Percentiles rank a stretch among this genome's conserved stretches.
Evolutionary conservation across 2,329 filamentous ascomycete species (phyloP).

Genomic region (Paracoccidioides brasiliensis): DNA sequence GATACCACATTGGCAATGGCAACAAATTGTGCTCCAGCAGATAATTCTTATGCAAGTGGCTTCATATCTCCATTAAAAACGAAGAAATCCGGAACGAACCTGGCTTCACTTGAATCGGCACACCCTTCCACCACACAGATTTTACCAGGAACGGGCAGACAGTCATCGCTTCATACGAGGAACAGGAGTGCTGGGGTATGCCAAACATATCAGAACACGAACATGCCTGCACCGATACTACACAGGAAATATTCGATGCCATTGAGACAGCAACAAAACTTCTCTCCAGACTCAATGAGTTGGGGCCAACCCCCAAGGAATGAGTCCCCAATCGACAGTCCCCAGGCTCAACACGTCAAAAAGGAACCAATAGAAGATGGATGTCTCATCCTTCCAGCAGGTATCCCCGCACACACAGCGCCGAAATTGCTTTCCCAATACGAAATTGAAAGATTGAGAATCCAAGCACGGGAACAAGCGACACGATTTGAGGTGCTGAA

Average conservation of each 20-base stretch:
- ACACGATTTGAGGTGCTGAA: constrained; percentile 17
- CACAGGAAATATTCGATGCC: not conserved
- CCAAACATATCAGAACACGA: not conserved
- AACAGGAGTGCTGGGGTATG: not conserved
- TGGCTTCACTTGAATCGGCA: not conserved
- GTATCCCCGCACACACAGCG: constrained; percentile 12
- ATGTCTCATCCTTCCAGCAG: constrained; percentile 11
- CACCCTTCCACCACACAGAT: not conserved
- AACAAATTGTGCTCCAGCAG: not conserved
- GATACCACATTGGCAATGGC: not conserved
- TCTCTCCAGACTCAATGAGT: constrained; percentile 6
- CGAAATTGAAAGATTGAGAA: constrained; percentile 14
- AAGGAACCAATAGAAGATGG: not conserved
- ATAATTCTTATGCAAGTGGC: not conserved
- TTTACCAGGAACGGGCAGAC: not conserved
- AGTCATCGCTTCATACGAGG: not conserved
- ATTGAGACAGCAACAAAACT: constrained; percentile 1
- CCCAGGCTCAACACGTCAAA: not conserved
- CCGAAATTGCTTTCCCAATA: constrained; percentile 8
- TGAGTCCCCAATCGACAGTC: constrained; percentile 1
- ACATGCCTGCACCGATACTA: not conserved
- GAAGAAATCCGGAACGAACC: not conserved
- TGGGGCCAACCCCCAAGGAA: constrained; percentile 9
- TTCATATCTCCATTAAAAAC: constrained; percentile 2
- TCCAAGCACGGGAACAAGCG: constrained; percentile 16